Evolutionary conservation across 371 early-diverging fungal genomes (phyloP).

Genomic region (Mortierella sp.): DNA sequence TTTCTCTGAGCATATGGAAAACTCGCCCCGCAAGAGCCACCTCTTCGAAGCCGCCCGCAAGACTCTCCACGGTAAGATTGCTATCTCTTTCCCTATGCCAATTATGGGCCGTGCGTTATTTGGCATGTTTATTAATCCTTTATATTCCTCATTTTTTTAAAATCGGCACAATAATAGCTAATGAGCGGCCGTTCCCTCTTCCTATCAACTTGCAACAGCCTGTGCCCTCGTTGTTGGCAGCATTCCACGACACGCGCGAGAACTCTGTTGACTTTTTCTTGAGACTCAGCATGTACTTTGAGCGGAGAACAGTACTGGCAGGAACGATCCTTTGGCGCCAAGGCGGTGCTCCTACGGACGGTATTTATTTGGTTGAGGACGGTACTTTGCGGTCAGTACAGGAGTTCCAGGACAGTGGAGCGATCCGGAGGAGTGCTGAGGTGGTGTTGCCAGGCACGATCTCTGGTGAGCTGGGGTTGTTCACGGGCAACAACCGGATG

Average conservation of each 20-base stretch:
- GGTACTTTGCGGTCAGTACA: slow-evolving; percentile 79
- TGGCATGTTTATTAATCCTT: background rate
- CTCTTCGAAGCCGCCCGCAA: slow-evolving; percentile 56
- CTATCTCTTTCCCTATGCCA: background rate
- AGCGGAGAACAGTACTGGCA: slow-evolving; percentile 62
- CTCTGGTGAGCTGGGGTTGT: slow-evolving; percentile 83
- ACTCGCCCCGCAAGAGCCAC: slow-evolving; percentile 58
- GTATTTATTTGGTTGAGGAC: slow-evolving; percentile 82
- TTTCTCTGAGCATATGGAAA: slow-evolving; percentile 45
- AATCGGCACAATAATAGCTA: slow-evolving; percentile 22
- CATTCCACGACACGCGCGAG: slow-evolving; percentile 68
- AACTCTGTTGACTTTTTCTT: slow-evolving; percentile 69
- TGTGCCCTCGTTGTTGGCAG: slow-evolving; percentile 74
- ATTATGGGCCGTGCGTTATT: background rate
- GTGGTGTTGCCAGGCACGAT: slow-evolving; percentile 84
- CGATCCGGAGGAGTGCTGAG: slow-evolving; percentile 62
- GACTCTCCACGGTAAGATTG: slow-evolving; percentile 50
- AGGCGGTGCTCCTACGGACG: slow-evolving; percentile 71
- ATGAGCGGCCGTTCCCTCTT: slow-evolving; percentile 31
- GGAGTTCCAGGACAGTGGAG: slow-evolving; percentile 62
- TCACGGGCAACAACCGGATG: slow-evolving; percentile 68
- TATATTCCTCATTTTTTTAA: background rate
- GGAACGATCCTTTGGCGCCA: slow-evolving; percentile 76
- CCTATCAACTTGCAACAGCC: slow-evolving; percentile 60
- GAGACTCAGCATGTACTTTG: slow-evolving; percentile 74